Evolutionary conservation across 805 yeast genomes (phyloP), one percentile per base, ranked within the genome.

Genomic region (Lipomyces oligophaga): DNA sequence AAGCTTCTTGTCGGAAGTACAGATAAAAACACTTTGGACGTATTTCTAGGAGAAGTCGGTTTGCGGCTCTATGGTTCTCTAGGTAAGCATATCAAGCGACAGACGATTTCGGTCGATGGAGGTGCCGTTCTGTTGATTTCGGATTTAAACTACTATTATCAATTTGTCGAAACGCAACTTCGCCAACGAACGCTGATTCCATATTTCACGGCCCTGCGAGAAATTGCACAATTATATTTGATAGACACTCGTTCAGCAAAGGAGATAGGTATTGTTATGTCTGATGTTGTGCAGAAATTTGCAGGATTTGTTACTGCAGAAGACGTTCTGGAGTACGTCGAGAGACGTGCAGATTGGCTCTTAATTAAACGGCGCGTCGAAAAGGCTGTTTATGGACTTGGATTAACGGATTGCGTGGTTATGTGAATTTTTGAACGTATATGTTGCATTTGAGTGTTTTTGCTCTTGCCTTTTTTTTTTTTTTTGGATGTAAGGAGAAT

Each of bases 31-130:
- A 82, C 94, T 10, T 76, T 89, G 21, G 97, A 89, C 57, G 94
- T 90, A 0, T 93, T 88, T 61, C 93, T 89, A 58, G 95, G 89
- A 61, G 98, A 93, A 60, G 81, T 90, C 27, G 96, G 96, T 0
- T 85, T 87, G 63, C 65, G 97, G 34, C 81, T 93, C 50, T 87
- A 86, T 60, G 80, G 77, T 31, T 72, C 81, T 1, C 68, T 93
- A 24, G 84, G 86, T 34, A 88, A 86, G 61, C 78, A 84, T 47
- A 72, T 93, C 46, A 86, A 88, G 58, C 73, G 77, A 40, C 79
- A 80, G 60, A 76, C 80, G 0, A 78, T 90, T 1, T 84, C 94
- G 3, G 80, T 80, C 2, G 76, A 75, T 10, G 97, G 98, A 2
- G 95, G 97, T 0, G 58, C 61, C 11, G 79, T 77, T 41, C 73